phyloP scores from a whole-genome alignment of 768 basidiomycete species.

The Rhodosporidiobolus odoratus region DNA sequence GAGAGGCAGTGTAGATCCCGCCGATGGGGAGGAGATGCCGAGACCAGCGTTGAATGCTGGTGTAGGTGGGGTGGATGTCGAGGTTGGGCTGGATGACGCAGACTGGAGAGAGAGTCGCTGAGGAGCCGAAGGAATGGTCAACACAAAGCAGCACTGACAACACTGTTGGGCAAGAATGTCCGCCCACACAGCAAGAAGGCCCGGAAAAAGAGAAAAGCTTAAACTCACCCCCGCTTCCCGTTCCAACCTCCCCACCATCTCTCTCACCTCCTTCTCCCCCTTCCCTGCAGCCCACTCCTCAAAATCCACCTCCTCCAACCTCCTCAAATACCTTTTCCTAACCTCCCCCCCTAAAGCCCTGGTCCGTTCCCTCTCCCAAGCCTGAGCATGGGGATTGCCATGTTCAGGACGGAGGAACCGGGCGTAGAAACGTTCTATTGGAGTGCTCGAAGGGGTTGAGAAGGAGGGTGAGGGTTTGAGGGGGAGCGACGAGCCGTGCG shows the following conservation, averaged over 20 bases:
- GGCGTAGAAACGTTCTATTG: conserved; percentile 24
- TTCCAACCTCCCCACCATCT: conserved; percentile 2
- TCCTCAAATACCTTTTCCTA: background rate
- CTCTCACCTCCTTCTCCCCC: background rate
- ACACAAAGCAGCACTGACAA: background rate
- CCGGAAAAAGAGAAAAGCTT: background rate
- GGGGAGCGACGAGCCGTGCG: conserved; percentile 22
- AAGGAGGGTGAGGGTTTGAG: conserved; percentile 6
- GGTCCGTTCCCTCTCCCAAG: background rate
- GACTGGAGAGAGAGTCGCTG: background rate
- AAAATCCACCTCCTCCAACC: background rate
- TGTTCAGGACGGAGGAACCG: background rate
- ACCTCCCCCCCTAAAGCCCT: background rate
- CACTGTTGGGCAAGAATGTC: background rate
- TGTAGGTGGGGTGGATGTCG: background rate
- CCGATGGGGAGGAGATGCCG: background rate
- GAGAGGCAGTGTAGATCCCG: background rate
- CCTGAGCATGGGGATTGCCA: background rate
- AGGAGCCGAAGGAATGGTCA: background rate
- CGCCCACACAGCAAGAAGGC: too few relatives aligned
- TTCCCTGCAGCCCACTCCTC: background rate
- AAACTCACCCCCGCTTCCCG: background rate
- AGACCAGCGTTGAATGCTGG: background rate
- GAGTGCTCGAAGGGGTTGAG: background rate
- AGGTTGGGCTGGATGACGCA: background rate